Conservation (phyloP, 2,329 filamentous ascomycete genomes). For the Sarocladiaceae sp. region DNA sequence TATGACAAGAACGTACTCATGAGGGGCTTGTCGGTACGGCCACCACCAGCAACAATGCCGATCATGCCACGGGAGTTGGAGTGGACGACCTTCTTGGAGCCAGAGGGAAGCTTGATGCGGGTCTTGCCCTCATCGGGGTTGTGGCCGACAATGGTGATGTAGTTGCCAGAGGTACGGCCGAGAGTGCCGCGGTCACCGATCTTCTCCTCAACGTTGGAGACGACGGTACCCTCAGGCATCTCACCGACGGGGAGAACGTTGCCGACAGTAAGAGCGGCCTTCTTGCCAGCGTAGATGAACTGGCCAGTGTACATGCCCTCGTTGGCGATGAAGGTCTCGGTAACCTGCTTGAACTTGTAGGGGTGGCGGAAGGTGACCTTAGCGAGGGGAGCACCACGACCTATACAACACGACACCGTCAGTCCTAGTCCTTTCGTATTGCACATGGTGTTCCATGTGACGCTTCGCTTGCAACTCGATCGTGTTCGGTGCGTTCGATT, state of each 20-base stretch:
- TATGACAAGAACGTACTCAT: constrained; percentile 60
- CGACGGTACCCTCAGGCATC: constrained; percentile 98
- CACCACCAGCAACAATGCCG: constrained; percentile 98
- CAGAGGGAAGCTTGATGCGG: constrained; percentile 97
- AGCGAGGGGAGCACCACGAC: constrained; percentile 93
- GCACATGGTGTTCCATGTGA: neutral
- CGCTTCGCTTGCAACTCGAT: constrained; percentile 9
- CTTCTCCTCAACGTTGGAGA: constrained; percentile 99
- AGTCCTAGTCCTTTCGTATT: constrained; percentile 16
- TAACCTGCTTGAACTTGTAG: constrained; percentile 96
- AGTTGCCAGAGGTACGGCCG: constrained; percentile 97
- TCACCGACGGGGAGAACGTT: constrained; percentile 93
- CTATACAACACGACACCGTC: constrained; percentile 24
- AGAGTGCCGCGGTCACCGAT: constrained; percentile 93
- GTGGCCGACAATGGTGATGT: constrained; percentile 96
- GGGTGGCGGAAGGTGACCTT: constrained; percentile 96
- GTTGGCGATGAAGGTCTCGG: constrained; percentile 99
- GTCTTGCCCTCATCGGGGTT: constrained; percentile 99
- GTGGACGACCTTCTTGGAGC: constrained; percentile 98
- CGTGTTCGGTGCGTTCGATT: constrained; percentile 9
- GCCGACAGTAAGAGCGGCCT: constrained; percentile 92
- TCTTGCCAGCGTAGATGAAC: constrained; percentile 99
- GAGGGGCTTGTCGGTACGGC: constrained; percentile 98
- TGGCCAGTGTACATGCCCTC: constrained; percentile 99
- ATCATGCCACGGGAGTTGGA: constrained; percentile 96